Evolutionary conservation across 805 yeast species (phyloP).

Genomic region (Lachancea nothofagi): DNA sequence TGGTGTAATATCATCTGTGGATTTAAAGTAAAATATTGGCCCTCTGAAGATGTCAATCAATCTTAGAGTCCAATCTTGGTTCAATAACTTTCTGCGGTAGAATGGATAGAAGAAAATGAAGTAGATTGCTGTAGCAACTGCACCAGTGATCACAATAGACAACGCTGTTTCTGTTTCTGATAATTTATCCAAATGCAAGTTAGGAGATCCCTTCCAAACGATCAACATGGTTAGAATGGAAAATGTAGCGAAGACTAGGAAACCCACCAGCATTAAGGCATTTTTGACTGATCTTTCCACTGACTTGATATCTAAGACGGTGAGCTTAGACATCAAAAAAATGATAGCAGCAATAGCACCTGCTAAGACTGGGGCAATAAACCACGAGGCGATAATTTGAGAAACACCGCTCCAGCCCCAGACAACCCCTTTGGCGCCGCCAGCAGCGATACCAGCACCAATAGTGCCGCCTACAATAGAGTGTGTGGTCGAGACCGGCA

Average conservation of each 20-base stretch:
- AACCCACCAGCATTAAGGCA: slow-evolving; percentile 54
- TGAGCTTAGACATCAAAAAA: slow-evolving; percentile 54
- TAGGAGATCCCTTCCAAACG: slow-evolving; percentile 78
- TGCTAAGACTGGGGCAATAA: slow-evolving; percentile 67
- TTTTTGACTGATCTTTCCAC: slow-evolving; percentile 46
- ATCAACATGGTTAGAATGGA: slow-evolving; percentile 67
- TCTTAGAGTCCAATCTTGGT: slow-evolving; percentile 61
- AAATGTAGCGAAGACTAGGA: slow-evolving; percentile 54
- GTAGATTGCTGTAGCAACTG: slow-evolving; percentile 47
- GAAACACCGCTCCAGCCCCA: slow-evolving; percentile 79
- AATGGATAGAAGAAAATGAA: slow-evolving; percentile 54
- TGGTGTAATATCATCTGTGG: slow-evolving; percentile 58
- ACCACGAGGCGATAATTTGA: slow-evolving; percentile 75
- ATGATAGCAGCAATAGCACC: slow-evolving; percentile 56
- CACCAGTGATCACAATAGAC: slow-evolving; percentile 61
- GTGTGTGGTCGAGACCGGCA: slow-evolving; percentile 81
- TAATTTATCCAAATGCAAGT: slow-evolving; percentile 49
- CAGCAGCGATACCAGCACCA: slow-evolving; percentile 71
- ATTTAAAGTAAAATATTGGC: slow-evolving; percentile 48
- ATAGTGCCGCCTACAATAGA: slow-evolving; percentile 72
- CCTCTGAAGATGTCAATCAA: slow-evolving; percentile 54
- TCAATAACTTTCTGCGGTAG: slow-evolving; percentile 52
- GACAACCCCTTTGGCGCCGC: slow-evolving; percentile 50
- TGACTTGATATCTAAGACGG: slow-evolving; percentile 46
- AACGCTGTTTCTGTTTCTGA: slow-evolving; percentile 49